Percentiles rank a stretch among this genome's conserved stretches.
Evolutionary conservation across 495 filamentous ascomycete species (phyloP).

Genomic region (Talaromyces stipitatus): DNA sequence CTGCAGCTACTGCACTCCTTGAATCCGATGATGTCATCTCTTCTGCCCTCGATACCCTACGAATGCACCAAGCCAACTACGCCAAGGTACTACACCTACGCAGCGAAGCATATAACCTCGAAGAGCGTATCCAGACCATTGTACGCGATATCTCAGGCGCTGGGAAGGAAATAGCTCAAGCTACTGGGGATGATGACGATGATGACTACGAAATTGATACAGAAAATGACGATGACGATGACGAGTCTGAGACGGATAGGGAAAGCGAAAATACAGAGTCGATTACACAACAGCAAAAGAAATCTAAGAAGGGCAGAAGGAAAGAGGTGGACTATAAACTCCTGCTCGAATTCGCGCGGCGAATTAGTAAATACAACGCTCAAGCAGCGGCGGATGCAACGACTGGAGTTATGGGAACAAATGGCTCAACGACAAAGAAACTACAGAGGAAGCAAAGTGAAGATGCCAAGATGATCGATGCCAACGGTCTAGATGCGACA

Average conservation of each 20-base stretch:
- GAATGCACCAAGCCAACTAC: constrained; percentile 37
- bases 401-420: constrained; percentile 9
- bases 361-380: constrained; percentile 43
- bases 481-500: constrained; percentile 5
- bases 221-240: constrained; percentile 14
- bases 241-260: constrained; percentile 1
- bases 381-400: constrained; percentile 39
- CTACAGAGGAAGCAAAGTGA: constrained; percentile 6
- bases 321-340: constrained; percentile 39
- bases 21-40: constrained; percentile 34
- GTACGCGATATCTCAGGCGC: constrained; percentile 32
- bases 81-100: constrained; percentile 30
- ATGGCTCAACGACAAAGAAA: constrained; percentile 4
- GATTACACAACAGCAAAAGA: background rate
- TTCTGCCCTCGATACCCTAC: constrained; percentile 30
- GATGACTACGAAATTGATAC: constrained; percentile 13
- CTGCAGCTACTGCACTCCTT: constrained; percentile 31
- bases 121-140: constrained; percentile 33
- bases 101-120: constrained; percentile 28
- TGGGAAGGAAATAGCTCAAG: constrained; percentile 27
- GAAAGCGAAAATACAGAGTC: background rate
- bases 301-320: constrained; percentile 1
- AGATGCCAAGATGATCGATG: constrained; percentile 8
- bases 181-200: constrained; percentile 19
- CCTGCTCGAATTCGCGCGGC: constrained; percentile 37